These are phyloP conservation scores for Pichia occidentalis DNA, from an alignment of 805 yeast species.

Conservation along the genomic window DNA sequence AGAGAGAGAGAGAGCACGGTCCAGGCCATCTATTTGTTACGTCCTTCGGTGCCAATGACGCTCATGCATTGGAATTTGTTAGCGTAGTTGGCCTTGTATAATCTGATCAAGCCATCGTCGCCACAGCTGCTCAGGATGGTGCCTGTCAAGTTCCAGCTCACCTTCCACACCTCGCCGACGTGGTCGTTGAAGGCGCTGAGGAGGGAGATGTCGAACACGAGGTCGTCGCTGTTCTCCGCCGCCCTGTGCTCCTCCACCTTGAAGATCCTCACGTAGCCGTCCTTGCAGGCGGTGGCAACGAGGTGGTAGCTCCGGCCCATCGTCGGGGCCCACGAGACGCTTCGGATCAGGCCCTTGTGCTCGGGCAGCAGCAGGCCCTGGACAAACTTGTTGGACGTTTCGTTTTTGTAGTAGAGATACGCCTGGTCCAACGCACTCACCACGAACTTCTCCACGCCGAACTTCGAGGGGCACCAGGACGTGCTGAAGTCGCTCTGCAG, in stretches of 20 bases:
- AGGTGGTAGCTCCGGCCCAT: constrained; percentile 87
- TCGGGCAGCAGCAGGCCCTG: constrained; percentile 67
- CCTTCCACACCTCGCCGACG: constrained; percentile 77
- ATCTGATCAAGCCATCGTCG: constrained; percentile 84
- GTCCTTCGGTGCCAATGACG: constrained; percentile 59
- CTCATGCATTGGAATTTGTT: constrained; percentile 90
- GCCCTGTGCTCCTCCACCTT: constrained; percentile 47
- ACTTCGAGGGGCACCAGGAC: constrained; percentile 87
- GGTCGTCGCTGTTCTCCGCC: constrained; percentile 14
- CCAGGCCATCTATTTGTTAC: constrained; percentile 4
- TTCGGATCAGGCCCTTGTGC: constrained; percentile 79
- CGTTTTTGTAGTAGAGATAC: constrained; percentile 53
- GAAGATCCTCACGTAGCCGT: constrained; percentile 84
- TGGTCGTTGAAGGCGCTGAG: constrained; percentile 29
- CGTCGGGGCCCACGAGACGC: constrained; percentile 94
- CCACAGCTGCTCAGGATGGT: constrained; percentile 90
- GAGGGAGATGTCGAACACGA: constrained; percentile 20
- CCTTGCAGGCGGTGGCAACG: constrained; percentile 93
- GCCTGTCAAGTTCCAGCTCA: constrained; percentile 91
- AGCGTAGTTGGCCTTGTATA: constrained; percentile 86
- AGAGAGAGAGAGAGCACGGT: too few species aligned
- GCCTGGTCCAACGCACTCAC: constrained; percentile 87
- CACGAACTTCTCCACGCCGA: constrained; percentile 71
- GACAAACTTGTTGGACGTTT: constrained; percentile 41
- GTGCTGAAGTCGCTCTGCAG: constrained; percentile 80